Conservation (phyloP, 331 rosid species). For the Pyracantha coccinea region DNA sequence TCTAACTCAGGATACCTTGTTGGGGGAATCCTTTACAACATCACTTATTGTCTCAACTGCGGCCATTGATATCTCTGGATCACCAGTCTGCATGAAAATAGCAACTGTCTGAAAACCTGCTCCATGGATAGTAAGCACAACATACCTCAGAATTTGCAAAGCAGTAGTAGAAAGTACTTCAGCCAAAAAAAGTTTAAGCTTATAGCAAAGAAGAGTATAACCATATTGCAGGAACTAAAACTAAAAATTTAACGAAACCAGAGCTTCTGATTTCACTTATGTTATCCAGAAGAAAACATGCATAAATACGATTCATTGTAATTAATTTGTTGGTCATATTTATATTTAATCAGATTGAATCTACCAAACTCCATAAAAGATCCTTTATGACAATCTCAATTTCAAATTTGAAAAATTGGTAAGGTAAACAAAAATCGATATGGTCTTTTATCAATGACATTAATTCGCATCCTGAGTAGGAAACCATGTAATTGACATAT, state of each 20-base stretch:
- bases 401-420: neutral
- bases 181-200: constrained; percentile 26
- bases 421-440: neutral
- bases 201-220: constrained; percentile 8
- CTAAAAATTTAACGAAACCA: neutral
- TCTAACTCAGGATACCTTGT: constrained; percentile 46
- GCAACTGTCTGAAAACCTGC: constrained; percentile 99
- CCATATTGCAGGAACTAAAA: neutral
- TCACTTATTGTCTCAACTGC: constrained; percentile 52
- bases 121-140: constrained; percentile 88
- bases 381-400: neutral
- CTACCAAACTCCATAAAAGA: neutral
- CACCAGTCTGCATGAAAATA: constrained; percentile 99
- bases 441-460: neutral
- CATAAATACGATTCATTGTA: neutral
- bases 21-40: constrained; percentile 68
- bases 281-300: neutral
- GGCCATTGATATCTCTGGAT: constrained; percentile 49
- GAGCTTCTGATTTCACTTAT: neutral
- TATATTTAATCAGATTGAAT: neutral
- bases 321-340: neutral
- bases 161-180: constrained; percentile 27
- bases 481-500: neutral
- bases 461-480: neutral
- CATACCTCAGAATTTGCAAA: constrained; percentile 75